A percentile compares a stretch with the other conserved stretches of the same genome.
These are phyloP conservation scores for Fusarium liriodendri DNA, from an alignment of 2,329 filamentous ascomycete species.

Conservation along the genomic window DNA sequence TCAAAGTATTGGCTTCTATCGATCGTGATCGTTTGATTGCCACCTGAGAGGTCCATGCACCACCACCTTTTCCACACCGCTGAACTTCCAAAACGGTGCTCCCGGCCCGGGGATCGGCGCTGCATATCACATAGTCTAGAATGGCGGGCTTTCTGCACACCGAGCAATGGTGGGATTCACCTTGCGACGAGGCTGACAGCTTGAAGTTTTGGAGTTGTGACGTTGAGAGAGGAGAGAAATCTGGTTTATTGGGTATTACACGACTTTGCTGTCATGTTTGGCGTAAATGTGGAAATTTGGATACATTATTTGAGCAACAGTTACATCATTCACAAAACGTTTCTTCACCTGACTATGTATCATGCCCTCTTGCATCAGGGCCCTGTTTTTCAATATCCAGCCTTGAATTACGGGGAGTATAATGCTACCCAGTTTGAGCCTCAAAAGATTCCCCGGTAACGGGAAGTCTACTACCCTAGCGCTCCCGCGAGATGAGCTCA, in stretches of 20 bases:
- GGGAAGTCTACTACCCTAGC: slow-evolving; percentile 26
- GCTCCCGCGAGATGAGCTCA: slow-evolving; percentile 18
- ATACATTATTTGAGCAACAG: slow-evolving; percentile 1
- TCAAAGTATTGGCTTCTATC: neutral
- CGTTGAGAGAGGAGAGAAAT: neutral
- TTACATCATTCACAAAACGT: slow-evolving; percentile 21
- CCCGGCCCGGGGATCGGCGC: slow-evolving; percentile 19
- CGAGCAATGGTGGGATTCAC: neutral
- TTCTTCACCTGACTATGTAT: neutral
- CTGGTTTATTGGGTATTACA: neutral
- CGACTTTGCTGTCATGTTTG: neutral
- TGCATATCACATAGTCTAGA: neutral
- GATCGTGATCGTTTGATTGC: slow-evolving; percentile 12
- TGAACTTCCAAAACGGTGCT: neutral
- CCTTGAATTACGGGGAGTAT: neutral
- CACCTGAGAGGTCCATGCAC: slow-evolving; percentile 9
- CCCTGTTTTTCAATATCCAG: neutral
- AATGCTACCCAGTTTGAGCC: slow-evolving; percentile 13
- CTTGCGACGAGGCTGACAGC: slow-evolving; percentile 3
- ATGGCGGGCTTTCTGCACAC: slow-evolving; percentile 11
- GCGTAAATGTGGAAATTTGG: neutral
- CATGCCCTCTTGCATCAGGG: neutral
- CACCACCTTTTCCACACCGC: slow-evolving; percentile 12
- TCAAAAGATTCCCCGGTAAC: neutral
- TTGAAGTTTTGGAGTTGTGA: slow-evolving; percentile 20